Conservation (phyloP, 73 alveolate genomes). For the Paramecium caudatum region DNA sequence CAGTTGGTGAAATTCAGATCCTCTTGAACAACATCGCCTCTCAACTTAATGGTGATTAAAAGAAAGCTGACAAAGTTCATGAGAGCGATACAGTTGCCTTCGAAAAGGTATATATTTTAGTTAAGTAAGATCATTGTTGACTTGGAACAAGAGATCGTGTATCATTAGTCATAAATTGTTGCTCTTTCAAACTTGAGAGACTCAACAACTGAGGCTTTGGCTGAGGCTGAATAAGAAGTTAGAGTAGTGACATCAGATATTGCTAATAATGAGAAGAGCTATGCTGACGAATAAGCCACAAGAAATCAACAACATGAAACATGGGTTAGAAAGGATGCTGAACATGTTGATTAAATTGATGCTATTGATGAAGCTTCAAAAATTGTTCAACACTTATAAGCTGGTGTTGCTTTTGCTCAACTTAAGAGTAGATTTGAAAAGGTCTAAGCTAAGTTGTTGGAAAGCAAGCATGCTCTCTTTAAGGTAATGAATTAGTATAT, state of each 20-base stretch:
- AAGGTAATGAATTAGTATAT: constrained; percentile 34
- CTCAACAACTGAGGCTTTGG: constrained; percentile 61
- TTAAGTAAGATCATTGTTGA: constrained; percentile 7
- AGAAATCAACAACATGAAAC: constrained; percentile 37
- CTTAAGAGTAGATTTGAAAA: constrained; percentile 65
- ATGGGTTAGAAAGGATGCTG: constrained; percentile 60
- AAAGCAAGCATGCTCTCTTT: constrained; percentile 57
- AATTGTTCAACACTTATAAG: constrained; percentile 65
- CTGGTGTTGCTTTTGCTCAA: constrained; percentile 71
- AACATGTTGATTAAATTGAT: constrained; percentile 57
- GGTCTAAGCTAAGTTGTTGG: constrained; percentile 61
- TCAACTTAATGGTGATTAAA: constrained; percentile 58
- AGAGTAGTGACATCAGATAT: constrained; percentile 68
- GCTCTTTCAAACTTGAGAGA: constrained; percentile 57
- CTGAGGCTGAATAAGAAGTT: constrained; percentile 63
- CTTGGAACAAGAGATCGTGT: constrained; percentile 49
- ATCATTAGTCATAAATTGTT: constrained; percentile 35
- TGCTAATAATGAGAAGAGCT: constrained; percentile 56
- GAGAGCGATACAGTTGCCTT: constrained; percentile 67
- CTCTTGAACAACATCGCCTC: constrained; percentile 70
- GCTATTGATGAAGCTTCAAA: constrained; percentile 64
- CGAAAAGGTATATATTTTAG: constrained; percentile 25
- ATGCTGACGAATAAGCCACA: constrained; percentile 39
- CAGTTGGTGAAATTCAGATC: constrained; percentile 65
- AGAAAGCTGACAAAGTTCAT: constrained; percentile 70